Evolutionary conservation across 2,329 filamentous ascomycete species (phyloP).

Genomic region (Fonsecaea nubica): DNA sequence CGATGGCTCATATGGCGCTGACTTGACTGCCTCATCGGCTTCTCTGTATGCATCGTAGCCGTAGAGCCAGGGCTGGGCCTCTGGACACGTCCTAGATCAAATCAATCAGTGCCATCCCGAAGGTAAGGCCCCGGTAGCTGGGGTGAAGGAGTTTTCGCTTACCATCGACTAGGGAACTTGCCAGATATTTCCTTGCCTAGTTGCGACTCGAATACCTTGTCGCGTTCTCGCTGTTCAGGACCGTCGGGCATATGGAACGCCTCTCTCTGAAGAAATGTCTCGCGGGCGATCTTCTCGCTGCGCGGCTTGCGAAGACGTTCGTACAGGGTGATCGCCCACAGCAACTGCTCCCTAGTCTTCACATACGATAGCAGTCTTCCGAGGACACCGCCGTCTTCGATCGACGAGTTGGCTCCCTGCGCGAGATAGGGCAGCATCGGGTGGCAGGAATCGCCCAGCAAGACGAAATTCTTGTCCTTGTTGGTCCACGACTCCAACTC

Average conservation of each 20-base stretch:
- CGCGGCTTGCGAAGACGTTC: slow-evolving; percentile 49
- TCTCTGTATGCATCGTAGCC: slow-evolving; percentile 68
- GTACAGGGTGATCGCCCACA: slow-evolving; percentile 46
- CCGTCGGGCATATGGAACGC: slow-evolving; percentile 50
- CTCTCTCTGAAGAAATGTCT: slow-evolving; percentile 45
- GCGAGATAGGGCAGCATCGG: slow-evolving; percentile 51
- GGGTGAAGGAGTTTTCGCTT: slow-evolving; percentile 1
- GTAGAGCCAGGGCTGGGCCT: slow-evolving; percentile 69
- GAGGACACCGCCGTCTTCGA: slow-evolving; percentile 45
- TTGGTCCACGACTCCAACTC: slow-evolving; percentile 34
- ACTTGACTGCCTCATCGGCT: slow-evolving; percentile 52
- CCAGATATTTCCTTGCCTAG: slow-evolving; percentile 55
- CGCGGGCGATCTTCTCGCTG: slow-evolving; percentile 49
- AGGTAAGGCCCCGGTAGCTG: slow-evolving; percentile 3
- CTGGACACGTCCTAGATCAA: slow-evolving; percentile 61
- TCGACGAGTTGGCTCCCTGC: slow-evolving; percentile 45
- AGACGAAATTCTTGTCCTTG: slow-evolving; percentile 40
- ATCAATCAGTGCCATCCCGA: not conserved
- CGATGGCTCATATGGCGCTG: slow-evolving; percentile 1
- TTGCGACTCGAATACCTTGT: slow-evolving; percentile 63
- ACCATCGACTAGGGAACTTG: slow-evolving; percentile 68
- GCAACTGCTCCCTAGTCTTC: slow-evolving; percentile 32
- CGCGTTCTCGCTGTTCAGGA: slow-evolving; percentile 48
- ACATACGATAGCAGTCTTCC: slow-evolving; percentile 53
- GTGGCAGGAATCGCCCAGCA: slow-evolving; percentile 55